Percentiles rank a stretch among this genome's conserved stretches.
phyloP scores from a whole-genome alignment of 371 early-diverging fungal species.

The Cokeromyces recurvatus region DNA sequence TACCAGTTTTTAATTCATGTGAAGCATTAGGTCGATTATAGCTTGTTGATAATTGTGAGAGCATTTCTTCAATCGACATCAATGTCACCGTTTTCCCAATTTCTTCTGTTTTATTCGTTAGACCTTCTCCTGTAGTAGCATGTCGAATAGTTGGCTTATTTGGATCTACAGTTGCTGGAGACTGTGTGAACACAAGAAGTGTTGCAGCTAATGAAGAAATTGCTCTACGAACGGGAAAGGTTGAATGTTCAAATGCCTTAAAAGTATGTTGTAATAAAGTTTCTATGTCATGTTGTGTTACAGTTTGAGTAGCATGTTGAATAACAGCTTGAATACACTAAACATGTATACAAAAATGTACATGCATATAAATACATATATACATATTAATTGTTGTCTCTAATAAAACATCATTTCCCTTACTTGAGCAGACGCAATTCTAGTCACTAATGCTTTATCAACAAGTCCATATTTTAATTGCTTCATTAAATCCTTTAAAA shows the following conservation, averaged over 20 bases:
- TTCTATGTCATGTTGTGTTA: constrained; percentile 64
- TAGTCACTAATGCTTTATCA: constrained; percentile 75
- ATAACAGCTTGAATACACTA: constrained; percentile 53
- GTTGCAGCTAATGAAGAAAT: constrained; percentile 61
- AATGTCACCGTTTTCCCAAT: constrained; percentile 28
- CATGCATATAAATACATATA: no score
- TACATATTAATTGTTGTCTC: no score
- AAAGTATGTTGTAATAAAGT: constrained; percentile 46
- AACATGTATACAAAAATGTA: no score
- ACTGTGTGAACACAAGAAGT: constrained; percentile 55
- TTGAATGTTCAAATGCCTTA: constrained; percentile 68
- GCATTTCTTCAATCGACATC: constrained; percentile 67
- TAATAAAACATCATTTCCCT: no score
- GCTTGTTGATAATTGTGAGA: constrained; percentile 53
- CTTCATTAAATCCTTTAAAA: constrained; percentile 74
- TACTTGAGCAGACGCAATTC: constrained; percentile 74
- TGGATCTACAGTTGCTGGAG: constrained; percentile 32
- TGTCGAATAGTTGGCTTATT: constrained; percentile 34
- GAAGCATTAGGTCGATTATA: constrained; percentile 59
- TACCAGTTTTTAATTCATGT: constrained; percentile 73
- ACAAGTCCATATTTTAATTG: constrained; percentile 57
- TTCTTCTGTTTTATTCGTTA: constrained; percentile 20
- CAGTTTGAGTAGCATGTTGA: constrained; percentile 44
- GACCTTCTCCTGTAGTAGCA: constrained; percentile 38
- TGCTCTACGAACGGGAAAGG: constrained; percentile 61